Evolutionary conservation across 2,329 filamentous ascomycete genomes (phyloP).

Genomic region (Sclerotinia borealis): DNA sequence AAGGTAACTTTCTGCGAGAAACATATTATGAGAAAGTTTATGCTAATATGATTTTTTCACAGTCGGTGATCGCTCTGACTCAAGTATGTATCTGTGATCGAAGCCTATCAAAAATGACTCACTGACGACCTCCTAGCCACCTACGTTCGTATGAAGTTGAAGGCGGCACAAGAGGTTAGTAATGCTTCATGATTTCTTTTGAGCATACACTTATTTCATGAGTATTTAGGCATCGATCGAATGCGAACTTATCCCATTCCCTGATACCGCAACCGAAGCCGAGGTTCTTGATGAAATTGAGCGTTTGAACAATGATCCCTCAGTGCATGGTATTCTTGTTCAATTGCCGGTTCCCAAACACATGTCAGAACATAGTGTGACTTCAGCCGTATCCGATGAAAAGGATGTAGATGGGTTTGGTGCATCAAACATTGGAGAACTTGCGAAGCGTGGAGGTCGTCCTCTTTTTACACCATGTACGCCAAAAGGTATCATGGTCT

Average conservation of each 20-base stretch:
- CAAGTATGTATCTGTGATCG: constrained; percentile 53
- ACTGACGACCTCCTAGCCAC: constrained; percentile 52
- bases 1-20: constrained; percentile 51
- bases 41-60: constrained; percentile 20
- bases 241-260: constrained; percentile 79
- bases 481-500: constrained; percentile 92
- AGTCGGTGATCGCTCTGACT: constrained; percentile 93
- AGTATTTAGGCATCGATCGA: constrained; percentile 71
- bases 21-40: not conserved
- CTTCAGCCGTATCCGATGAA: constrained; percentile 82
- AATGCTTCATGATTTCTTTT: constrained; percentile 13
- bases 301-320: constrained; percentile 76
- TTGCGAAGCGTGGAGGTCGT: constrained; percentile 87
- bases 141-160: constrained; percentile 99
- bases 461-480: constrained; percentile 93
- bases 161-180: constrained; percentile 82
- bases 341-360: constrained; percentile 86
- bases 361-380: constrained; percentile 84
- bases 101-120: not conserved
- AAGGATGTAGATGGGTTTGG: constrained; percentile 99
- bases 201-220: constrained; percentile 16
- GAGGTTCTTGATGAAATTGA: constrained; percentile 81
- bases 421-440: constrained; percentile 87
- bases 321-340: constrained; percentile 86
- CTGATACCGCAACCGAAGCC: constrained; percentile 72